phyloP scores from a whole-genome alignment of 2,329 filamentous ascomycete species.

The Shiraia bambusicola region DNA sequence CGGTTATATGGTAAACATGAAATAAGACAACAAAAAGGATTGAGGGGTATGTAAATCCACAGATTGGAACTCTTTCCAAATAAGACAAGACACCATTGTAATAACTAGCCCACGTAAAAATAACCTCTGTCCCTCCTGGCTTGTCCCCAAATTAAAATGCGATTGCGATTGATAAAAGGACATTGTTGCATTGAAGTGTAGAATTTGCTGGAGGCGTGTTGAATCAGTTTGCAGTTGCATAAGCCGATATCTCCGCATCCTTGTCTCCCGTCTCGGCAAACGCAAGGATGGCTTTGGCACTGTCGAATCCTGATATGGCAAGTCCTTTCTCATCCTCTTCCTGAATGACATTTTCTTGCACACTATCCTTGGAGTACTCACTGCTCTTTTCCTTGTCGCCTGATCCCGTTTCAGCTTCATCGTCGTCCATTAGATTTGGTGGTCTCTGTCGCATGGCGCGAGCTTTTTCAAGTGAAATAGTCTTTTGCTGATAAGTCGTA shows the following conservation, averaged over 20 bases:
- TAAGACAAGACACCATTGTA: background rate
- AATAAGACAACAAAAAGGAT: background rate
- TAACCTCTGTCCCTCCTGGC: background rate
- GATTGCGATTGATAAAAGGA: too few relatives aligned
- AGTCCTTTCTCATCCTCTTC: slow-evolving; percentile 44
- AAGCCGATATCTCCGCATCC: slow-evolving; percentile 8
- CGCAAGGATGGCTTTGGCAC: slow-evolving; percentile 38
- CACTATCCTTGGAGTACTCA: slow-evolving; percentile 38
- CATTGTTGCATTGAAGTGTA: too few relatives aligned
- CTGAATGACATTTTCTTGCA: slow-evolving; percentile 39
- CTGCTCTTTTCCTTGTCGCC: slow-evolving; percentile 32
- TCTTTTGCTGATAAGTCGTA: slow-evolving; percentile 95
- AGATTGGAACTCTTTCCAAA: background rate
- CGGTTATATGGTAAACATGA: background rate
- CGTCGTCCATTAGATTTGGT: slow-evolving; percentile 74
- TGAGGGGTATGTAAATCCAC: slow-evolving; percentile 3
- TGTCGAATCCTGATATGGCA: slow-evolving; percentile 41
- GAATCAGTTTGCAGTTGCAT: slow-evolving; percentile 5
- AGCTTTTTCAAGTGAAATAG: slow-evolving; percentile 87
- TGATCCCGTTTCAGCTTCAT: slow-evolving; percentile 39
- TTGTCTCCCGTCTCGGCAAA: slow-evolving; percentile 29
- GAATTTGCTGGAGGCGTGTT: too few relatives aligned
- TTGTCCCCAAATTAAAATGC: too few relatives aligned
- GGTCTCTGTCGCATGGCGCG: slow-evolving; percentile 84
- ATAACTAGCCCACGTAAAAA: background rate